Conservation (phyloP, 208 protist genomes). For the Trichomonas vaginalis region DNA sequence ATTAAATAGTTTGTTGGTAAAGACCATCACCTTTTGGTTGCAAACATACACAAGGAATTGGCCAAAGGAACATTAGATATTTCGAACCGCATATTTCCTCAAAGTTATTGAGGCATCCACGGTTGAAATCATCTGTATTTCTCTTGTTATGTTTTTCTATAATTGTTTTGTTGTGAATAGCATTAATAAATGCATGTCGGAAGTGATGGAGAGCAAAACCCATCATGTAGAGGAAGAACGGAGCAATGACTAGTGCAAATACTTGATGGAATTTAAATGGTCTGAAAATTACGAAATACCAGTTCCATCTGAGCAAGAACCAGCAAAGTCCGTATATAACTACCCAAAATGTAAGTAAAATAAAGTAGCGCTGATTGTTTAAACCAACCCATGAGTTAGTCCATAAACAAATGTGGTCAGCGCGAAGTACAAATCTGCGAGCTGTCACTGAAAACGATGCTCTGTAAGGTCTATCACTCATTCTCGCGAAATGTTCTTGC, state of each 20-base stretch:
- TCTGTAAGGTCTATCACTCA: background rate
- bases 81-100: background rate
- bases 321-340: background rate
- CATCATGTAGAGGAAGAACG: background rate
- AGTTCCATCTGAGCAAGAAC: background rate
- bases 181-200: background rate
- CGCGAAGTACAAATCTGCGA: background rate
- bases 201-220: background rate
- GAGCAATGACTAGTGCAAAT: background rate
- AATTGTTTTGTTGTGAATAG: background rate
- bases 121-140: background rate
- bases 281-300: background rate
- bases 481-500: background rate
- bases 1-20: background rate
- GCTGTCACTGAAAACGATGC: background rate
- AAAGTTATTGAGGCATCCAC: background rate
- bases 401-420: background rate
- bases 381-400: background rate
- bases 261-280: background rate
- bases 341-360: background rate
- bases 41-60: background rate
- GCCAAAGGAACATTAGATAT: background rate
- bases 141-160: background rate
- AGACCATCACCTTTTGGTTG: background rate
- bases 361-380: background rate